Evolutionary conservation across 345 rosid genomes (phyloP), one percentile per base, ranked within the genome.

Genomic region (Acer saccharum): DNA sequence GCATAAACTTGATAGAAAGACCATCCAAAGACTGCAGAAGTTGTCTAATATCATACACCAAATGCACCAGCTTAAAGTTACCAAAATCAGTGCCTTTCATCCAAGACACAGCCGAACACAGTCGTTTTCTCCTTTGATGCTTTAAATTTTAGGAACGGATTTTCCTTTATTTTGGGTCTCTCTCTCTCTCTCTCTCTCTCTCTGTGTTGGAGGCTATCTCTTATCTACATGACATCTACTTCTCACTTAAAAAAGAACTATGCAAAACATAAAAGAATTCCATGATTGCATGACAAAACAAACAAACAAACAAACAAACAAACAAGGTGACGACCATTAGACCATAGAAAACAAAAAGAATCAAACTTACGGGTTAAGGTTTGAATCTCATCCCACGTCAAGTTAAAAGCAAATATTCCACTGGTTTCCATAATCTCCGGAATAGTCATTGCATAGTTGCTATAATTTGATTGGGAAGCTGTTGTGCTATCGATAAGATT

Each of bases 341-440:
- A 72, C 21, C 73, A 71, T 0, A 60, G 27, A 21, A 73, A 11
- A 29, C 80, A 65, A 76, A 10, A 6, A 52, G 27, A 73, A 77
- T 16, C 70, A 79, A 74, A 86, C 98, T 88, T 84, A 94, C 98
- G 87, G 23, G 0, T 86, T 85, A 96, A 81, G 48, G 3, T 65
- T 77, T 88, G 85, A 85, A 96, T 91, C 68, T 96, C 83, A 66
- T 67, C 83, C 98, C 98, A 90, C 18, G 83, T 76, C 79, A 96
- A 85, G 86, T 78, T 83, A 76, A 94, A 94, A 78, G 90, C 70
- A 89, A 81, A 94, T 80, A 89, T 84, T 78, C 91, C 91, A 65
- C 72, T 6, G 69, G 74, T 73, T 84, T 84, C 78, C 75, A 62
- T 84, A 92, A n/a, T n/a, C n/a, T n/a, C n/a, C n/a, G n/a, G n/a